Base-by-base conservation (phyloP, 306 rosid genomes). In the Arachis stenosperma region DNA sequence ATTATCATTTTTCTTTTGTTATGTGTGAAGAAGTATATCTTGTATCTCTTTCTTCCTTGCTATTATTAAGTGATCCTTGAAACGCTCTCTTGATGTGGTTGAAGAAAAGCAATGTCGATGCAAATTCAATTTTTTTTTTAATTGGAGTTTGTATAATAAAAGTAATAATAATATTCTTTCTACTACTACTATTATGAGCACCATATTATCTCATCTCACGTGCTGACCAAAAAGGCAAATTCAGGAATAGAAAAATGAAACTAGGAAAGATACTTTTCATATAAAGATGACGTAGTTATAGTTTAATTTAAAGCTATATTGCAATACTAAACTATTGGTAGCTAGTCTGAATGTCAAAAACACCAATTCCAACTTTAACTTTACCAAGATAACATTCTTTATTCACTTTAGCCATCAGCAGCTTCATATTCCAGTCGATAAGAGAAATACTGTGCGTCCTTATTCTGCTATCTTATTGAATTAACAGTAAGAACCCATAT, bases 191-290 rank as follows among this genome's bases (percentile, higher is more conserved):
- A 9, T 27, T 68, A 61, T 41, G 13, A 50, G 47, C 46, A 41
- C 22, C 51, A 68, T 51, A 29, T 14, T 51, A 52, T 63, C 55
- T 52, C 13, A 12, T 12, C 55, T 72, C 10, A 15, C 42, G 7
- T 74, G 78, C 55, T 51, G 63, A 37, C 39, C 64, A 50, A 15
- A 68, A 66, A 67, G 53, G 55, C 54, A 39, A 40, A 60, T 53
- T 11, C 44, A 36, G 17, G 13, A 57, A 56, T 54, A 71, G 44
- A 8, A 46, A 33, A 59, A 0, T 5, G 11, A 48, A 67, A 39
- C 37, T 33, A 43, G 59, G 72, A 64, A 64, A 70, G 73, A 0
- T n/a, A 61, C 58, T 30, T 63, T 7, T 58, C 47, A 48, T 48
- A 7, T 37, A 65, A 65, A 66, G 22, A 67, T 27, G 48, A n/a